Percentiles rank a stretch among this genome's conserved stretches.
Evolutionary conservation across 768 basidiomycete genomes (phyloP).

Genomic region (Dacryopinax primogenitus): DNA sequence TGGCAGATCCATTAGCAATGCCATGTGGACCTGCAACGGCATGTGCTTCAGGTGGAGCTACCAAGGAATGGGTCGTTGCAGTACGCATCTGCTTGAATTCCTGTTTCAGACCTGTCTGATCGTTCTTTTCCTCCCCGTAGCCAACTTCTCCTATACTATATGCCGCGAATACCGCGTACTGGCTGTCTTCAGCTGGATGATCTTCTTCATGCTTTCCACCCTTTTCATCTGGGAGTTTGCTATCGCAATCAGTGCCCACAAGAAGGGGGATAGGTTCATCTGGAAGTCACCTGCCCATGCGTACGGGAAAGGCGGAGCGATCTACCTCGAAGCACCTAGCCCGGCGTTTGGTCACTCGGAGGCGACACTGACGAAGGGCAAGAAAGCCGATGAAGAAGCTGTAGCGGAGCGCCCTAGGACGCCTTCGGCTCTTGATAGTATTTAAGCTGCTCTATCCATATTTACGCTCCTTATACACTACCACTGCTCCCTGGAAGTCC

Average conservation of each 20-base stretch:
- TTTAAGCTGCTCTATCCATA: no score
- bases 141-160: not conserved
- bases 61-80: not conserved
- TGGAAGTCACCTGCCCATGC: not conserved
- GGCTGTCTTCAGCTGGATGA: not conserved
- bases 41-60: not conserved
- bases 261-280: not conserved
- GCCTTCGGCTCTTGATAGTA: no score
- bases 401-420: no score
- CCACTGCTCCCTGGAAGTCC: no score
- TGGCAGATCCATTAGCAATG: not conserved
- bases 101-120: not conserved
- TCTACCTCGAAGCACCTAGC: not conserved
- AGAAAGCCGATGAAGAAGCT: not conserved
- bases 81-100: no score
- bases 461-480: no score
- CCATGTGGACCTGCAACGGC: not conserved
- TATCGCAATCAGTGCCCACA: not conserved
- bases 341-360: not conserved
- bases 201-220: not conserved
- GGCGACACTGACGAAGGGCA: not conserved
- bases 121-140: not conserved
- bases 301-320: not conserved
- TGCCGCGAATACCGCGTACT: not conserved
- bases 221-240: not conserved